These are phyloP conservation scores for Fusarium cyanostomum DNA, from an alignment of 2,329 filamentous ascomycete genomes.

Conservation along the genomic window DNA sequence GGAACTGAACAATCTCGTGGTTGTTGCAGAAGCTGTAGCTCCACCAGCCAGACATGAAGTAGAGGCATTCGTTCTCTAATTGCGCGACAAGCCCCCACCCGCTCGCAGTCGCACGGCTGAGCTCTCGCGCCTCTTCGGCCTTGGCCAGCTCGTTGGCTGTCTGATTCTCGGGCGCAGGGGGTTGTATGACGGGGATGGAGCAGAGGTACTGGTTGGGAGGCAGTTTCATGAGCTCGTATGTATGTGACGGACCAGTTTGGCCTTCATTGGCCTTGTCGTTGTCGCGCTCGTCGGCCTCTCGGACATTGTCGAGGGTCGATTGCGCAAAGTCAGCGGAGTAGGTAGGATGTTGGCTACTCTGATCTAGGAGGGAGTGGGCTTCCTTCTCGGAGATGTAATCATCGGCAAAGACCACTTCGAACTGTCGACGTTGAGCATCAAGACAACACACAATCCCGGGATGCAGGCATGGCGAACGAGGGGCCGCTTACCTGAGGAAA, in stretches of 20 bases:
- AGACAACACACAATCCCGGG: not conserved
- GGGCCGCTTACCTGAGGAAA: slow-evolving; percentile 77
- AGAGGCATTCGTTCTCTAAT: slow-evolving; percentile 85
- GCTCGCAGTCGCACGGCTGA: slow-evolving; percentile 77
- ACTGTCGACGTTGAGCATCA: slow-evolving; percentile 61
- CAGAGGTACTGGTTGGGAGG: slow-evolving; percentile 81
- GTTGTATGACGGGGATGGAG: slow-evolving; percentile 77
- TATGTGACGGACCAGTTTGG: slow-evolving; percentile 43
- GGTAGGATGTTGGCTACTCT: slow-evolving; percentile 47
- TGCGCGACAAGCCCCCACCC: slow-evolving; percentile 83
- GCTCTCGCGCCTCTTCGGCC: slow-evolving; percentile 81
- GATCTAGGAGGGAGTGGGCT: slow-evolving; percentile 69
- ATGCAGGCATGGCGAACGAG: slow-evolving; percentile 1
- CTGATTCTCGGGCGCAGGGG: slow-evolving; percentile 65
- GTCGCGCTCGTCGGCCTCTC: slow-evolving; percentile 40
- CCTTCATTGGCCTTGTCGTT: slow-evolving; percentile 42
- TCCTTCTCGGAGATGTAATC: slow-evolving; percentile 76
- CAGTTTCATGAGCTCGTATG: slow-evolving; percentile 80
- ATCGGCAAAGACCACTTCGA: slow-evolving; percentile 80
- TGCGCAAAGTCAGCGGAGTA: slow-evolving; percentile 53
- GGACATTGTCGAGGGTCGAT: slow-evolving; percentile 50
- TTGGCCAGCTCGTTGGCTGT: slow-evolving; percentile 73
- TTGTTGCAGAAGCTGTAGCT: slow-evolving; percentile 96
- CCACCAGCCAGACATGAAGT: slow-evolving; percentile 89
- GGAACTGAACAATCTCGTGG: slow-evolving; percentile 87